These are phyloP conservation scores for Sisymbrium irio DNA, from an alignment of 345 rosid species.

Conservation along the genomic window DNA sequence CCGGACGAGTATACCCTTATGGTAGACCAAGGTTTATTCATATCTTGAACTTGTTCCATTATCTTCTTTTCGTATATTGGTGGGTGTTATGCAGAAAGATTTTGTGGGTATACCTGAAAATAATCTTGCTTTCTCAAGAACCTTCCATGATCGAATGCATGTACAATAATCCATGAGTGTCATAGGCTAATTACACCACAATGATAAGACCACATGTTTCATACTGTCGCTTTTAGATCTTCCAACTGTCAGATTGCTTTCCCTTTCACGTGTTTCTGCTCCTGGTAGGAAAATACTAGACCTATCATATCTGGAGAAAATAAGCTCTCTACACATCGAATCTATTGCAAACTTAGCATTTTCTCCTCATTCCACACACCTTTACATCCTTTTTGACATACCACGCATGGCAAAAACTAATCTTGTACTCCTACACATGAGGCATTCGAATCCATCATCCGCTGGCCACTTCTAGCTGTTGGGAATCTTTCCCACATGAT, in stretches of 20 bases:
- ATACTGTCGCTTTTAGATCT: constrained; percentile 15
- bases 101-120: constrained; percentile 39
- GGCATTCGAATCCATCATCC: constrained; percentile 64
- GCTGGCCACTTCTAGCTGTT: constrained; percentile 55
- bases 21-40: constrained; percentile 67
- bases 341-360: constrained; percentile 31
- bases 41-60: constrained; percentile 46
- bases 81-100: constrained; percentile 34
- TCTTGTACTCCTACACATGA: constrained; percentile 47
- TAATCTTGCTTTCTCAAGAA: constrained; percentile 26
- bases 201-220: constrained; percentile 12
- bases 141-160: constrained; percentile 21
- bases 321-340: not conserved
- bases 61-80: constrained; percentile 28
- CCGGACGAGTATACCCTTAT: constrained; percentile 51
- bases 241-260: constrained; percentile 2
- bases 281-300: not conserved
- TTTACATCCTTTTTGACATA: constrained; percentile 62
- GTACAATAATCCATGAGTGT: constrained; percentile 30
- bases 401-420: constrained; percentile 75
- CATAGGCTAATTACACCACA: constrained; percentile 15
- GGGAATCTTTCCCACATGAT: constrained; percentile 48
- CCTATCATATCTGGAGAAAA: not conserved
- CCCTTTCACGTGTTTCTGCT: constrained; percentile 7
- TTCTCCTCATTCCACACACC: constrained; percentile 69